Conservation (phyloP, 805 yeast genomes). For the Spathaspora hagerdaliae region DNA sequence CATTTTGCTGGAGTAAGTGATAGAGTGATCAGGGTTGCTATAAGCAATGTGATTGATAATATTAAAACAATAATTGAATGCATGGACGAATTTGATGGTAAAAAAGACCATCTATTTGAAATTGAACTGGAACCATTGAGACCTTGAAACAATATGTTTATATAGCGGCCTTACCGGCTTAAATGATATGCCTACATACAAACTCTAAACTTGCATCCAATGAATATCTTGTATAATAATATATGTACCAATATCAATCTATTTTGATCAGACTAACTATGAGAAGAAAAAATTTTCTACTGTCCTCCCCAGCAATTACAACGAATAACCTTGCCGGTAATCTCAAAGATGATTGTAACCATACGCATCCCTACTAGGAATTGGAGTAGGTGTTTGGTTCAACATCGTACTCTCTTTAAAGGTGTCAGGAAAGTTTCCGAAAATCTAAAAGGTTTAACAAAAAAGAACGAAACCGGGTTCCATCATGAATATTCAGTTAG, state of each 20-base stretch:
- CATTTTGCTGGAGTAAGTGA: conserved; percentile 62
- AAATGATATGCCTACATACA: too few species aligned
- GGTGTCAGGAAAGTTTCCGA: conserved; percentile 3
- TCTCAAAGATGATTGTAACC: not conserved
- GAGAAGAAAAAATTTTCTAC: not conserved
- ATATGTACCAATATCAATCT: too few species aligned
- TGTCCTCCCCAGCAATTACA: not conserved
- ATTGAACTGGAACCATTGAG: not conserved
- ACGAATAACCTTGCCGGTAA: not conserved
- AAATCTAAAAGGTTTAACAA: conserved; percentile 1
- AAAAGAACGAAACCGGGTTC: conserved; percentile 5
- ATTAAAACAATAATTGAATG: conserved; percentile 76
- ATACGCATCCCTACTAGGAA: not conserved
- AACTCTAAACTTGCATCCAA: too few species aligned
- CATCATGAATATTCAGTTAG: conserved; percentile 43
- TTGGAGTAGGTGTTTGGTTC: not conserved
- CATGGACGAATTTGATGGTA: conserved; percentile 61
- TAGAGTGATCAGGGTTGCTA: conserved; percentile 77
- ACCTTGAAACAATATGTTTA: too few species aligned
- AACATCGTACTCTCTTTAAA: conserved; percentile 2
- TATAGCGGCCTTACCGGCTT: too few species aligned
- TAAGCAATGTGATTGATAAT: conserved; percentile 74
- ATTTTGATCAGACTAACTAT: not conserved
- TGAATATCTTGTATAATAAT: too few species aligned
- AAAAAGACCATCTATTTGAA: conserved; percentile 19